These are phyloP conservation scores for Mycena chlorophos DNA, from an alignment of 768 basidiomycete genomes.

Conservation along the genomic window DNA sequence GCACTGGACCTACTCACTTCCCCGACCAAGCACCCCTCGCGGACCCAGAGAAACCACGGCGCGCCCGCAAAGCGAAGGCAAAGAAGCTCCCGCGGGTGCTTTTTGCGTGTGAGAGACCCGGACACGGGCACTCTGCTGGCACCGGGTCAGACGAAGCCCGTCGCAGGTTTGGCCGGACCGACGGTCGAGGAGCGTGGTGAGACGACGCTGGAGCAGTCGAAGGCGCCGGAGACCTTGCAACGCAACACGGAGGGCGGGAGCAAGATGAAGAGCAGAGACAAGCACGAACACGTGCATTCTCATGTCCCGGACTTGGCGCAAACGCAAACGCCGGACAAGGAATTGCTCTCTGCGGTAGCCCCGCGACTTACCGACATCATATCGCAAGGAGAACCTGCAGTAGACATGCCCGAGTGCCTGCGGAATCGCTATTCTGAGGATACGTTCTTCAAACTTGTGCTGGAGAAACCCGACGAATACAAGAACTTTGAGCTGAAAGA, in stretches of 20 bases:
- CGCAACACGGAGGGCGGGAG: neutral
- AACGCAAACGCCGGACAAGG: conserved; percentile 3
- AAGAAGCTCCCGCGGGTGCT: neutral
- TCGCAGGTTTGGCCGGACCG: neutral
- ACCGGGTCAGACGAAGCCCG: neutral
- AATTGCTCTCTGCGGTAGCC: neutral
- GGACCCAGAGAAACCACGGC: neutral
- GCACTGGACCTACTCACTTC: neutral
- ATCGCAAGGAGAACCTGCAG: neutral
- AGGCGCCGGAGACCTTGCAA: neutral
- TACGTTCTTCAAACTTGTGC: conserved; percentile 29
- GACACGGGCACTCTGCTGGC: neutral
- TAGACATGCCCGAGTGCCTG: conserved; percentile 4
- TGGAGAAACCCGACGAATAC: conserved; percentile 22
- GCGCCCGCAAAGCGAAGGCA: neutral
- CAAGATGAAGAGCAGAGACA: neutral
- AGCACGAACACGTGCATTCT: neutral
- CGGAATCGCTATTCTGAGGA: conserved; percentile 28
- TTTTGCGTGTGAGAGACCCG: conserved; percentile 1
- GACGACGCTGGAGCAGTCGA: too few relatives aligned
- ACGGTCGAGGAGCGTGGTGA: too few relatives aligned
- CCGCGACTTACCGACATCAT: conserved; percentile 2
- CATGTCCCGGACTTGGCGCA: neutral
- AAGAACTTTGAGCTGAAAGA: conserved; percentile 28
- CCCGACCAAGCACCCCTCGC: too few relatives aligned